Evolutionary conservation across 192 early-diverging fungal species (phyloP).

Genomic region (Backusella australiensis): DNA sequence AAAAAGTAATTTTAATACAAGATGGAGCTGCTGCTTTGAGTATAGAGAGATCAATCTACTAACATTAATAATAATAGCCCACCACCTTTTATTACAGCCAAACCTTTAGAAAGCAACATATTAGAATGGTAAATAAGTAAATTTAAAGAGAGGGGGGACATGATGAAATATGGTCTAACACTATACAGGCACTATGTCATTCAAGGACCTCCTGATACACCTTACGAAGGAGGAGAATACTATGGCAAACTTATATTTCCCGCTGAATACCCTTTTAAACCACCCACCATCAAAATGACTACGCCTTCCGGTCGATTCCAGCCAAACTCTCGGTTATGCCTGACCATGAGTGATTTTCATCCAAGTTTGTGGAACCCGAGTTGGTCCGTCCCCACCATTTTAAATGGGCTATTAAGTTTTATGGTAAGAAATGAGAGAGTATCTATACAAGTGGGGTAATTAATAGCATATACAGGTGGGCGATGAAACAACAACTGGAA

Average conservation of each 20-base stretch:
- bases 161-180: too few relatives aligned
- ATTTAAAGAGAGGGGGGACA: too few relatives aligned
- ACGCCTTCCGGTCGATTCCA: conserved; percentile 90
- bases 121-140: conserved; percentile 79
- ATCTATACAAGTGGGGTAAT: too few relatives aligned
- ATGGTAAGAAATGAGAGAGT: conserved; percentile 64
- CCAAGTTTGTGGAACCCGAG: conserved; percentile 94
- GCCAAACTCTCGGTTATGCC: conserved; percentile 86
- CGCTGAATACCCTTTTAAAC: conserved; percentile 94
- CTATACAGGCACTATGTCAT: conserved; percentile 88
- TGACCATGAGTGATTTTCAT: conserved; percentile 97
- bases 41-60: background rate
- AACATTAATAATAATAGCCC: conserved; percentile 51
- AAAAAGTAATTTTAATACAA: conserved; percentile 38
- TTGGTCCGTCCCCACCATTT: conserved; percentile 96
- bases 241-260: conserved; percentile 94
- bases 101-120: conserved; percentile 92
- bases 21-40: background rate
- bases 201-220: conserved; percentile 92
- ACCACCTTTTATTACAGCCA: conserved; percentile 85
- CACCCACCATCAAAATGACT: conserved; percentile 80
- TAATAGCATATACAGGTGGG: conserved; percentile 8
- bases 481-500: conserved; percentile 94
- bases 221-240: conserved; percentile 92
- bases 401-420: conserved; percentile 93